A percentile compares a stretch with the other conserved stretches of the same genome.
Evolutionary conservation across 805 yeast genomes (phyloP).

Genomic region (Candida odintsovae): DNA sequence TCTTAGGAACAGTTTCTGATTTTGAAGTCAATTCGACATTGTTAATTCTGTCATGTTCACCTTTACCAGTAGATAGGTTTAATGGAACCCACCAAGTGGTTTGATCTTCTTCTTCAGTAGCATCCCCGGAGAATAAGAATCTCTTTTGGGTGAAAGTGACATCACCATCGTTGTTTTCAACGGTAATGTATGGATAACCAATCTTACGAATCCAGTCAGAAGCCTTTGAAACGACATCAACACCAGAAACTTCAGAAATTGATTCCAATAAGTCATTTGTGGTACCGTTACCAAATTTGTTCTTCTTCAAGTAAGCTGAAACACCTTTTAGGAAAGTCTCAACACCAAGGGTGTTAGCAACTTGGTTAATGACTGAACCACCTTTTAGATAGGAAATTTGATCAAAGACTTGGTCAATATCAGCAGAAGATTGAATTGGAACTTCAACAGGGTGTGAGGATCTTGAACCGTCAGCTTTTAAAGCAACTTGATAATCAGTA

Average conservation of each 20-base stretch:
- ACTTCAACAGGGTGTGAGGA: conserved; percentile 84
- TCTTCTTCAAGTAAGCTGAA: conserved; percentile 65
- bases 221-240: conserved; percentile 65
- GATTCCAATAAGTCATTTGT: conserved; percentile 74
- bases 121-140: conserved; percentile 71
- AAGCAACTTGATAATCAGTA: conserved; percentile 66
- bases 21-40: conserved; percentile 45
- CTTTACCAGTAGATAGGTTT: conserved; percentile 34
- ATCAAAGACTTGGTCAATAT: conserved; percentile 79
- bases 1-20: conserved; percentile 36
- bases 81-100: conserved; percentile 63
- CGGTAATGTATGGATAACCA: conserved; percentile 71
- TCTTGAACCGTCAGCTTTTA: conserved; percentile 68
- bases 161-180: conserved; percentile 45
- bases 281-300: conserved; percentile 69
- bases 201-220: conserved; percentile 73
- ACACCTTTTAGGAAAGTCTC: conserved; percentile 74
- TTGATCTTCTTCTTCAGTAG: conserved; percentile 60
- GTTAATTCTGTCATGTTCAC: conserved; percentile 48
- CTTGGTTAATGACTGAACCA: conserved; percentile 72
- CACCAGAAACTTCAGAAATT: conserved; percentile 59
- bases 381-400: conserved; percentile 81
- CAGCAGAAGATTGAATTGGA: conserved; percentile 69
- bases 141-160: conserved; percentile 63
- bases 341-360: conserved; percentile 69